Evolutionary conservation across 2,329 filamentous ascomycete species (phyloP), one percentile per base, ranked within the genome.

Genomic region (Ceratocystis cubensis): DNA sequence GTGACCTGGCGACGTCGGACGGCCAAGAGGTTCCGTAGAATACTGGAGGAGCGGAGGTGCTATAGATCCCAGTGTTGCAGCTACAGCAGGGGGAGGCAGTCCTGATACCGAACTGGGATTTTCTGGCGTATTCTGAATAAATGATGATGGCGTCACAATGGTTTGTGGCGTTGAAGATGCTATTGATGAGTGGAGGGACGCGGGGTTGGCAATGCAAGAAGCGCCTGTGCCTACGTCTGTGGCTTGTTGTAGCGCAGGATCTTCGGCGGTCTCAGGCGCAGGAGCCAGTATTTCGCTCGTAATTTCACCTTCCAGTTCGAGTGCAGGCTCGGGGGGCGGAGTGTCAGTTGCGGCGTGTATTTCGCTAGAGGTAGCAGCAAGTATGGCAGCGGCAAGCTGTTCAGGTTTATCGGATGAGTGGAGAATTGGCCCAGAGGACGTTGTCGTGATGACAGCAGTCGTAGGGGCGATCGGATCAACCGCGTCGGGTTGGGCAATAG

Each of bases 61-160:
- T 44, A 45, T 66, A 41, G 63, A 67, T 56, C 65, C 70, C 67
- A 65, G 64, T 45, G 69, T 68, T 68, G 70, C 62, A 61, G 65
- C 67, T 61, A 67, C 70, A 44, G 50, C 64, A 59, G 56, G 28
- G 13, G 66, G 22, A 50, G 66, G 69, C 65, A 67, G 57, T 64
- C 64, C 67, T 44, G 67, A 61, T 30, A 69, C 65, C 61, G 67
- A 64, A 15, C 59, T 61, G 33, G 65, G 65, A 56, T 67, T 75
- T 25, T 61, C 45, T 17, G 66, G 25, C 10, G 66, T 75, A 68
- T 74, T 75, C 66, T 76, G 77, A 69, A 85, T 79, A 75, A 84
- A 84, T 66, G 82, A 84, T 69, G 82, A 84, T 69, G 83, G 83
- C 75, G 81, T 80, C 72, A 83, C 82, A 84, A 83, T 70, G 79